phyloP scores from a whole-genome alignment of 2,329 filamentous ascomycete species.

The Phaeosphaeriaceae sp. region DNA sequence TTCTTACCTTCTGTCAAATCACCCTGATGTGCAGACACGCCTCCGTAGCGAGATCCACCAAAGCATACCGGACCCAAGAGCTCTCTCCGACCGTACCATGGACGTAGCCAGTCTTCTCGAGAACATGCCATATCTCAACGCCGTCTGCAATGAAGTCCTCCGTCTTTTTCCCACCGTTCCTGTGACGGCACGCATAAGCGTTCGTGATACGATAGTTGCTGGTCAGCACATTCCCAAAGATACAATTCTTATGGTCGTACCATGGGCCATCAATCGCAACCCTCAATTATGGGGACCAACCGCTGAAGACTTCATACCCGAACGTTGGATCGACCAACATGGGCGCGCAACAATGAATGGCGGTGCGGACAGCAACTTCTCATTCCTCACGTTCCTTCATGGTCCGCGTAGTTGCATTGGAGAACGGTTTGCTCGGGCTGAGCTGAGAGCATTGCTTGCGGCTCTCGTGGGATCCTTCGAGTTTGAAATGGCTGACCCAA shows the following conservation, averaged over 20 bases:
- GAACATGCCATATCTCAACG: constrained; percentile 54
- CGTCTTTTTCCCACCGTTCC: constrained; percentile 51
- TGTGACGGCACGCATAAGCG: constrained; percentile 37
- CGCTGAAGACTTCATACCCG: constrained; percentile 51
- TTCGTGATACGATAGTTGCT: constrained; percentile 40
- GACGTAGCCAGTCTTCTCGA: constrained; percentile 51
- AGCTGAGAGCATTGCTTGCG: constrained; percentile 45
- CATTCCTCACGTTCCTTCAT: constrained; percentile 54
- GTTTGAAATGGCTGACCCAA: constrained; percentile 41
- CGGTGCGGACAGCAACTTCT: constrained; percentile 48
- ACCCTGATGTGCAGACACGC: constrained; percentile 69
- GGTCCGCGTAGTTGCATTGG: constrained; percentile 50
- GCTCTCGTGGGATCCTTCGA: constrained; percentile 45
- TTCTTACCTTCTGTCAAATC: constrained; percentile 70
- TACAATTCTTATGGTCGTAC: constrained; percentile 48
- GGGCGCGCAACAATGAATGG: constrained; percentile 51
- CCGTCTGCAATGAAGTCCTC: constrained; percentile 53
- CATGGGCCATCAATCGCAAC: constrained; percentile 53
- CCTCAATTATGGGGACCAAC: constrained; percentile 52
- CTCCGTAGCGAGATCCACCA: constrained; percentile 73
- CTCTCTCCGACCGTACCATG: constrained; percentile 18
- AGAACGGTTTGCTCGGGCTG: constrained; percentile 47
- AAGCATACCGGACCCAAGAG: constrained; percentile 59
- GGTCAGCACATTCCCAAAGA: constrained; percentile 48
- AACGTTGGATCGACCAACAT: constrained; percentile 54